phyloP scores from a whole-genome alignment of 768 basidiomycete species.

The Tulasnella sp. region DNA sequence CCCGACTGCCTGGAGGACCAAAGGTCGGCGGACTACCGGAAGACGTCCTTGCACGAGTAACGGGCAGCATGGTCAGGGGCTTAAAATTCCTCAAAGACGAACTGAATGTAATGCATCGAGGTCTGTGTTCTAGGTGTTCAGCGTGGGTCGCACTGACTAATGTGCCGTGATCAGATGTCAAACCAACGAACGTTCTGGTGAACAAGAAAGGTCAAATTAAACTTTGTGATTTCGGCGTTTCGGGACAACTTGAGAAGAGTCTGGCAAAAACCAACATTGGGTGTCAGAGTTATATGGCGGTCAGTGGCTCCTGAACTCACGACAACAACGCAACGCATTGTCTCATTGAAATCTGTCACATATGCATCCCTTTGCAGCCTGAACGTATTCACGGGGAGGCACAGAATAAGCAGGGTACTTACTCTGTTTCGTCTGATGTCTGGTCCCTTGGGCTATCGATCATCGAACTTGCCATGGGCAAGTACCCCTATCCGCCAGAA shows the following conservation, averaged over 20 bases:
- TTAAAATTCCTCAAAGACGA: slow-evolving; percentile 93
- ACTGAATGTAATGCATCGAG: slow-evolving; percentile 72
- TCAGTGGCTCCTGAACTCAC: slow-evolving; percentile 31
- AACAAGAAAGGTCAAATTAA: slow-evolving; percentile 83
- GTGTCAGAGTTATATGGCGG: slow-evolving; percentile 98
- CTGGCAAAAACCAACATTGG: slow-evolving; percentile 98
- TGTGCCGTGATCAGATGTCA: slow-evolving; percentile 47
- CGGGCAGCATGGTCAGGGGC: slow-evolving; percentile 71
- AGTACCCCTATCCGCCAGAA: slow-evolving; percentile 94
- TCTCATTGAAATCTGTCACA: background rate
- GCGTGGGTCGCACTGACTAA: background rate
- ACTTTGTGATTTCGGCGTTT: slow-evolving; percentile 97
- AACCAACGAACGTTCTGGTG: slow-evolving; percentile 87
- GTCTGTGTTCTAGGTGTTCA: slow-evolving; percentile 26
- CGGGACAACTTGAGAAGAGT: slow-evolving; percentile 90
- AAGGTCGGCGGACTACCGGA: slow-evolving; percentile 48
- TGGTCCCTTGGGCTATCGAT: slow-evolving; percentile 94
- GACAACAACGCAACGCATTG: background rate
- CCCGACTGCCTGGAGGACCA: slow-evolving; percentile 21
- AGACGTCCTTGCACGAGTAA: slow-evolving; percentile 69
- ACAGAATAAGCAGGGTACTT: slow-evolving; percentile 70
- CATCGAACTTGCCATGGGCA: slow-evolving; percentile 79
- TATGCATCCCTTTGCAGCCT: slow-evolving; percentile 39
- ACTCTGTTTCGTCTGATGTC: slow-evolving; percentile 93
- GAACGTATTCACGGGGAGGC: slow-evolving; percentile 95